phyloP scores from a whole-genome alignment of 2,329 filamentous ascomycete species.

The Monilinia laxa region DNA sequence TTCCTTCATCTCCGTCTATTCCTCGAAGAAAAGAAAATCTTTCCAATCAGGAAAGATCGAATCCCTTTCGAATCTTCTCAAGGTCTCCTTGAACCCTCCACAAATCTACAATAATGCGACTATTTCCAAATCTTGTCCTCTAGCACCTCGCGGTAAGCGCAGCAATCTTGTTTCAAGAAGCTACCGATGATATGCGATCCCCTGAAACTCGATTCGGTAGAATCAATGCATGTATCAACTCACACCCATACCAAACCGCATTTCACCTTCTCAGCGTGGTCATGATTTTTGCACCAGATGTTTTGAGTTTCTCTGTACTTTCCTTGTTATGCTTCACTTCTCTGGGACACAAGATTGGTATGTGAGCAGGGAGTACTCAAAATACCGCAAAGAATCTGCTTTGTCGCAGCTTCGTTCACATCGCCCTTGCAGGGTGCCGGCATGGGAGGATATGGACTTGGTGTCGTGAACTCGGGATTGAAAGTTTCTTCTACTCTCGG shows the following conservation, averaged over 20 bases:
- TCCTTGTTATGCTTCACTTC: neutral
- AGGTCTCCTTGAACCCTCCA: no score
- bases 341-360: neutral
- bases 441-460: no score
- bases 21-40: no score
- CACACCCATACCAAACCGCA: neutral
- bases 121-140: neutral
- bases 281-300: no score
- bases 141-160: neutral
- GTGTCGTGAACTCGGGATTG: no score
- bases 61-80: no score
- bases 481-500: no score
- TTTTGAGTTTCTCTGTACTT: neutral
- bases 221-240: neutral
- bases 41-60: no score
- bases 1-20: no score
- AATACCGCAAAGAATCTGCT: no score
- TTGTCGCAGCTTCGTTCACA: no score
- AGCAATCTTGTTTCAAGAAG: neutral
- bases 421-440: no score
- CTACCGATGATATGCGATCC: neutral
- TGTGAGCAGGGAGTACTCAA: accelerated
- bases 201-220: neutral
- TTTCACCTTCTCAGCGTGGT: accelerated
- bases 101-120: neutral